Conservation (phyloP, 2,329 filamentous ascomycete species). For the Diaporthe destruens region DNA sequence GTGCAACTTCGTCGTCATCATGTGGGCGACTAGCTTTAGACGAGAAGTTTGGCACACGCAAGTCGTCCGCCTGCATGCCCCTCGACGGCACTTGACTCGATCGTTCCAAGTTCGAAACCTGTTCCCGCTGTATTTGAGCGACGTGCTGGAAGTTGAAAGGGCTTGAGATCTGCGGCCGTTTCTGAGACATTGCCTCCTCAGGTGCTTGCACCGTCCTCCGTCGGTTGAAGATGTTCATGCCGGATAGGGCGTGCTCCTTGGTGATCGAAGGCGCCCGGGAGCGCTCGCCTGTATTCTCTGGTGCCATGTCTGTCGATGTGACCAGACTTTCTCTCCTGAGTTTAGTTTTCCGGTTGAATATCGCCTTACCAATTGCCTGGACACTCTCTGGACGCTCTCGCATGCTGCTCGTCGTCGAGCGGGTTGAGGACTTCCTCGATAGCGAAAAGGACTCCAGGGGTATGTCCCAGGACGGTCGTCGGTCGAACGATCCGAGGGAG, state of each 20-base stretch:
- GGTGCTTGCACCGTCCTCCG: constrained; percentile 57
- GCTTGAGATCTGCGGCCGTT: constrained; percentile 68
- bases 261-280: constrained; percentile 45
- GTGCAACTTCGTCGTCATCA: constrained; percentile 37
- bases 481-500: constrained; percentile 59
- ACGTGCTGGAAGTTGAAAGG: constrained; percentile 78
- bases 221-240: constrained; percentile 59
- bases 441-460: constrained; percentile 61
- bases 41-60: constrained; percentile 63
- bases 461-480: constrained; percentile 62
- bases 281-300: constrained; percentile 43
- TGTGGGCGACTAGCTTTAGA: constrained; percentile 51
- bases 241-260: constrained; percentile 36
- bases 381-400: constrained; percentile 70
- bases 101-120: constrained; percentile 56
- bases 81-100: constrained; percentile 55
- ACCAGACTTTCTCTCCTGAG: constrained; percentile 65
- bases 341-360: constrained; percentile 68
- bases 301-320: constrained; percentile 58
- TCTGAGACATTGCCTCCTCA: constrained; percentile 50
- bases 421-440: constrained; percentile 68
- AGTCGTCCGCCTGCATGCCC: constrained; percentile 55
- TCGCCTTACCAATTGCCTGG: constrained; percentile 69
- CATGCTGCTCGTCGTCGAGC: constrained; percentile 66
- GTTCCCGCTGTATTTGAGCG: constrained; percentile 67